phyloP scores from a whole-genome alignment of 164 flowering plant genomes.

The Buxus sempervirens region DNA sequence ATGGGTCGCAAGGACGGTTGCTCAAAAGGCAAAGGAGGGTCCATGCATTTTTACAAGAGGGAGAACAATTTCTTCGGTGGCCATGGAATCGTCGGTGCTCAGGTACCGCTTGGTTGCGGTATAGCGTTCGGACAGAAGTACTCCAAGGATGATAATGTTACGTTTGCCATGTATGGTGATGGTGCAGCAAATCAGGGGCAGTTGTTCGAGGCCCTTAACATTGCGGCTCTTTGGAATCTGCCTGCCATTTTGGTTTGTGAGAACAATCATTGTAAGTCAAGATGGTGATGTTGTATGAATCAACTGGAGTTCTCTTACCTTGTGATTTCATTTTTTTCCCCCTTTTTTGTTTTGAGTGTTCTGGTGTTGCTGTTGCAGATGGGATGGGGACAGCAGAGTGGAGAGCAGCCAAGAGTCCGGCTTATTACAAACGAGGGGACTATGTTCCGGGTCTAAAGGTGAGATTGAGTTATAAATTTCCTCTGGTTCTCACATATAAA shows the following conservation, averaged over 20 bases:
- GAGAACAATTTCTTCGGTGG: conserved; percentile 63
- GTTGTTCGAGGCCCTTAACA: conserved; percentile 72
- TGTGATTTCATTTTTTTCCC: too few species aligned
- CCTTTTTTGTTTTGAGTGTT: background rate
- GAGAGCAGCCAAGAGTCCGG: conserved; percentile 96
- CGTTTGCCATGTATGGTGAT: conserved; percentile 68
- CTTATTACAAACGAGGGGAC: conserved; percentile 96
- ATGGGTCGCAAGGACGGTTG: conserved; percentile 68
- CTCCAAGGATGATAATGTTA: conserved; percentile 50
- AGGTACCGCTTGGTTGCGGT: conserved; percentile 62
- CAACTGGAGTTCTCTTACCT: too few species aligned
- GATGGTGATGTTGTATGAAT: background rate
- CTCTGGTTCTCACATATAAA: background rate
- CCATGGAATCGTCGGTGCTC: conserved; percentile 79
- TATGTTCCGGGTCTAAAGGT: conserved; percentile 99
- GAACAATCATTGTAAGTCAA: conserved; percentile 35
- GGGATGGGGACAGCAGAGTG: conserved; percentile 99
- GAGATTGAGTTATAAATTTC: background rate
- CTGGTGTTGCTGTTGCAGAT: conserved; percentile 38
- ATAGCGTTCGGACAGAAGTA: conserved; percentile 73
- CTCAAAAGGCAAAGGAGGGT: conserved; percentile 73
- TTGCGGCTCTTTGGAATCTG: conserved; percentile 73
- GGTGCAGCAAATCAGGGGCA: conserved; percentile 87
- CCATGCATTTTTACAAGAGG: conserved; percentile 77
- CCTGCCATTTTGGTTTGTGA: conserved; percentile 79